phyloP scores from a whole-genome alignment of 179 eudicot species.

The Spinacia oleracea region DNA sequence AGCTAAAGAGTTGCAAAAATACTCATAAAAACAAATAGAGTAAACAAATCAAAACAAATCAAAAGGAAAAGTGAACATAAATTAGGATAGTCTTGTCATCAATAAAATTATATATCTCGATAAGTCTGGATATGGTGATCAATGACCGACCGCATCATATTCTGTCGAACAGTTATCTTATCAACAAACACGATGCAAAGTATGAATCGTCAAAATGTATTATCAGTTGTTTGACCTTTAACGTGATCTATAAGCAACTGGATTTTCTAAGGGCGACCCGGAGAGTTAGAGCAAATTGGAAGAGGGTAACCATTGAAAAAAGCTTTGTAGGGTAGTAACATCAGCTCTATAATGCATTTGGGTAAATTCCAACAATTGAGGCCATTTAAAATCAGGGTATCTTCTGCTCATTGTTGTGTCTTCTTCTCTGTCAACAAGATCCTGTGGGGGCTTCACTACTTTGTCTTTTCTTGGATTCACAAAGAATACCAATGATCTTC shows the following conservation, averaged over 20 bases:
- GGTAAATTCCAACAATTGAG: slow-evolving; percentile 32
- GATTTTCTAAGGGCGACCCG: no score
- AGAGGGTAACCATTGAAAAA: slow-evolving; percentile 9
- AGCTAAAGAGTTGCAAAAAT: neutral
- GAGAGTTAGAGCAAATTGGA: neutral
- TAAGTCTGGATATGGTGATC: no score
- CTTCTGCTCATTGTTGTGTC: slow-evolving; percentile 22
- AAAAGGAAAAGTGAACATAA: no score
- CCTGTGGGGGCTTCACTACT: slow-evolving; percentile 31
- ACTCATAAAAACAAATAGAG: neutral
- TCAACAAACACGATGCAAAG: no score
- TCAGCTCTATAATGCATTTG: slow-evolving; percentile 35
- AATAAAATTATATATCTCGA: no score
- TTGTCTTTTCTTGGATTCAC: slow-evolving; percentile 40
- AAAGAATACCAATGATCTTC: slow-evolving; percentile 44
- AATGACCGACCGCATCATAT: no score
- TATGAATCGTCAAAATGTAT: no score
- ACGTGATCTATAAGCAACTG: no score
- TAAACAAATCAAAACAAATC: no score
- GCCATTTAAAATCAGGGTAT: slow-evolving; percentile 38
- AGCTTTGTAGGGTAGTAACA: slow-evolving; percentile 28
- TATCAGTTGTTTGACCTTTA: no score
- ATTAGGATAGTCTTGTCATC: no score
- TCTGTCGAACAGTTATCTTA: no score
- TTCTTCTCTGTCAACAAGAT: slow-evolving; percentile 19